Base-by-base conservation (phyloP, 495 filamentous ascomycete species). In the Neurospora pannonica region DNA sequence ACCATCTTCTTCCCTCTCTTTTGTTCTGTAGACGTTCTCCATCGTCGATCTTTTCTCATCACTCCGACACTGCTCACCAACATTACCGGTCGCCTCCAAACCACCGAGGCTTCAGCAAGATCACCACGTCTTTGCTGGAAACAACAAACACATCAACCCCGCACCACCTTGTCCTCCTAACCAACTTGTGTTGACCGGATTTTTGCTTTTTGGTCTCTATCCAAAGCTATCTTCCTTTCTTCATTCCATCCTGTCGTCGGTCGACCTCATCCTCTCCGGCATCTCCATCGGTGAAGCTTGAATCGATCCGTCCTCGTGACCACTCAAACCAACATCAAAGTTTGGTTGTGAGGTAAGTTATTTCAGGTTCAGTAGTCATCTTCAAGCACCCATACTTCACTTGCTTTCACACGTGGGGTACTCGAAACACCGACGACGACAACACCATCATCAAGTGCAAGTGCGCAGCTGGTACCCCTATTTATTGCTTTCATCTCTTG, bases 181-280 rank as follows among this genome's bases (percentile, higher is more conserved):
- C 71, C 69, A 73, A 71, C 28, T 42, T 70, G 19, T 36, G 34
- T 38, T 70, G 38, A 46, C 71, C 74, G 71, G 71, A 70, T 17
- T 74, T 74, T 76, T 76, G 72, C 17, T 74, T 74, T 74, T 76
- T 71, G 74, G 38, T 76, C 62, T 71, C 40, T 15, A 72, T 60
- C 39, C 40, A 36, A 43, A 42, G 71, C 48, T 28, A 70, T 70
- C 72, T 42, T 73, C 71, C 37, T 67, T 5, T 43, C 43, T 24
- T 5, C 34, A 17, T 62, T 72, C 8, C 31, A 54, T 28, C 19
- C 15, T 42, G 24, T 11, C 48, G 11, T 60, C 48, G 48, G 48
- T 15, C 62, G 3, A 28, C 7, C 31, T 38, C 9, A 60, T 60
- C 11, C 48, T 60, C 48, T 28, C 21, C 48, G 48, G 21, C 48